These are phyloP conservation scores for Moesziomyces globuligerus DNA, from an alignment of 1,284 basidiomycete species.

Conservation along the genomic window DNA sequence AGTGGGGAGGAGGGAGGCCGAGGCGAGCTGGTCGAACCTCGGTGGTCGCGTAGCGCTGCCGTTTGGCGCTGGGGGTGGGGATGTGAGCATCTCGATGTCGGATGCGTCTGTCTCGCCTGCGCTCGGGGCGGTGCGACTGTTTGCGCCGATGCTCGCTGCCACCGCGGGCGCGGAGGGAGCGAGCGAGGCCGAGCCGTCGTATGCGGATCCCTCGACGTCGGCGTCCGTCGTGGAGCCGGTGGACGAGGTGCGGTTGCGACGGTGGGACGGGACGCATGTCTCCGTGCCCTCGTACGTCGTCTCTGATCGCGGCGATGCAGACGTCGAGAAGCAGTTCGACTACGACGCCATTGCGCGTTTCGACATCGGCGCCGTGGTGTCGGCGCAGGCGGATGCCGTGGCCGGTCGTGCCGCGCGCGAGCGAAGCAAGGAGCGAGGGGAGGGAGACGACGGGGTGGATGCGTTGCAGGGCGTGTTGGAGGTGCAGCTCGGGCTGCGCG, in stretches of 20 bases:
- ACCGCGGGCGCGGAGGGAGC: neutral
- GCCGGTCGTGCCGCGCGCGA: no score
- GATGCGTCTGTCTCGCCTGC: no score
- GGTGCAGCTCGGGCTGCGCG: slow-evolving; percentile 15
- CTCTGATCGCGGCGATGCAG: slow-evolving; percentile 1
- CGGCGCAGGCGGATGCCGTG: neutral
- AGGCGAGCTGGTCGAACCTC: neutral
- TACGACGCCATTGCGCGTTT: slow-evolving; percentile 10
- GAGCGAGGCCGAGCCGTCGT: neutral
- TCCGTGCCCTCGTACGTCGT: slow-evolving; percentile 13
- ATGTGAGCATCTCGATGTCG: neutral
- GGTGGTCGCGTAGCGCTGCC: no score
- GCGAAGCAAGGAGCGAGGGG: neutral
- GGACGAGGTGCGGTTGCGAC: slow-evolving; percentile 15
- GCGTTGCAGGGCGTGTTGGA: slow-evolving; percentile 10
- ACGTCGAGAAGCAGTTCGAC: slow-evolving; percentile 18
- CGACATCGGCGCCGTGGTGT: neutral
- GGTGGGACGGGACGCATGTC: slow-evolving; percentile 23
- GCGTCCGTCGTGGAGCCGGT: neutral
- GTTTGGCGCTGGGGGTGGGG: no score
- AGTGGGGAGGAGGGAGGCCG: neutral
- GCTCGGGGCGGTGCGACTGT: no score
- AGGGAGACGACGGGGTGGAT: slow-evolving; percentile 5
- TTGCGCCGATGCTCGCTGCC: neutral
- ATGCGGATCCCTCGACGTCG: neutral